Evolutionary conservation across 1,139 yeast species (phyloP), one percentile per base, ranked within the genome.

Genomic region (Pichia sp.): DNA sequence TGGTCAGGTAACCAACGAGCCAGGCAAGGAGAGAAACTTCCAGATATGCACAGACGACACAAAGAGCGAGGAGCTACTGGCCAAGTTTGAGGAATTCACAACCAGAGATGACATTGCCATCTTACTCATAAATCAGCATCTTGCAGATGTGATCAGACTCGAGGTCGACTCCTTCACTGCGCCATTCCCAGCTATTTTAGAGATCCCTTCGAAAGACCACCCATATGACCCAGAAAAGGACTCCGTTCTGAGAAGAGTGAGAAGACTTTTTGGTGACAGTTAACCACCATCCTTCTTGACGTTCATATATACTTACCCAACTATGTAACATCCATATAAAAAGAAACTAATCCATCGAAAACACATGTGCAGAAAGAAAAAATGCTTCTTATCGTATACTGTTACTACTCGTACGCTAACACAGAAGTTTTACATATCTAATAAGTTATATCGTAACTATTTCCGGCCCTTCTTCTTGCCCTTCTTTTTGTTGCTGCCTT

Each of bases 141-240:
- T 93, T 64, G 99, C 99, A 11, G 98, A 95, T 67, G 79, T 83
- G 65, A 93, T 93, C 57, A 80, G 99, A 71, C 79, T 78, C 63
- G 79, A 81, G 62, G 90, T 93, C 50, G 99, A 95, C 67, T 77
- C 81, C 50, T 93, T 81, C 72, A 84, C 96, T 38, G 84, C 85
- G 63, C 96, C 99, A 10, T 93, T 93, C 72, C 99, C 99, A 7
- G 97, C 99, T 3, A 84, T 93, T 52, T 78, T 93, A 67, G 99
- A 93, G 73, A 93, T 93, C 63, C 99, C 99, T 43, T 89, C 98
- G 16, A 93, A 93, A 75, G 99, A 93, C 68, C 98, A 93, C 70
- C 99, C 99, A 26, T 93, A 93, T 70, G 92, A 93, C 71, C 99
- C 99, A 29, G 98, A 92, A 71, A 95, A 92, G 82, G 99, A 93